These are phyloP conservation scores for Halenospora varia DNA, from an alignment of 495 filamentous ascomycete genomes.

Conservation along the genomic window DNA sequence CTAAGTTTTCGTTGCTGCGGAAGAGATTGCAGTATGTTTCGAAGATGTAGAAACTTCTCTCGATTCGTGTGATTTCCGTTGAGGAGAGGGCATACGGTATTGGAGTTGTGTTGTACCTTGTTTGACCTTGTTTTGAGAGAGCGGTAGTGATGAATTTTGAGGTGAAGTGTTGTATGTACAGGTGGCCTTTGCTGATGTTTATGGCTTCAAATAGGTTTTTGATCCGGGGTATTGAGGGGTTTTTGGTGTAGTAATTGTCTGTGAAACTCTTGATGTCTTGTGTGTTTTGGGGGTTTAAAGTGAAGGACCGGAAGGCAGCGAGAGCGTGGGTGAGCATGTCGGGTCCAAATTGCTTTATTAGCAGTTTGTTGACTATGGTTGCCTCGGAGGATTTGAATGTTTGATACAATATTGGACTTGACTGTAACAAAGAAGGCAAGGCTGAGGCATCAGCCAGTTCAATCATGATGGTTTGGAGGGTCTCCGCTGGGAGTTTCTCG, in stretches of 20 bases:
- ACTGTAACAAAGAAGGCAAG: not conserved
- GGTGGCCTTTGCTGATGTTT: not conserved
- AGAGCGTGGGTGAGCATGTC: not conserved
- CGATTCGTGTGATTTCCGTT: not conserved
- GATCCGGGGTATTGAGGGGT: not conserved
- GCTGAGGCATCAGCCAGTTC: not conserved
- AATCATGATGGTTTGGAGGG: not conserved
- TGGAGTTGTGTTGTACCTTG: too few relatives aligned
- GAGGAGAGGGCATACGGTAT: not conserved
- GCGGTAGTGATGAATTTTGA: not conserved
- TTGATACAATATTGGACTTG: not conserved
- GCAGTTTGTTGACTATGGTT: not conserved
- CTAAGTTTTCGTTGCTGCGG: not conserved
- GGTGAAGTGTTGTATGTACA: not conserved
- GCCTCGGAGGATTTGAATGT: not conserved
- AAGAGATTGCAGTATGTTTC: not conserved
- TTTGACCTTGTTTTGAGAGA: not conserved
- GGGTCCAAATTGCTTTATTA: not conserved
- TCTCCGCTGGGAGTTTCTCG: not conserved
- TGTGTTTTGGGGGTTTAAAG: not conserved
- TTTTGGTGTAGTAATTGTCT: not conserved
- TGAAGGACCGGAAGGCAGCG: not conserved
- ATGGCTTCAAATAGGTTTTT: not conserved
- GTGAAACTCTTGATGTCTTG: not conserved
- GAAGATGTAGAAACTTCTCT: not conserved